Percentiles rank a stretch among this genome's conserved stretches.
Evolutionary conservation across 129 eudicot genomes (phyloP).

Genomic region (Centaurea solstitialis): DNA sequence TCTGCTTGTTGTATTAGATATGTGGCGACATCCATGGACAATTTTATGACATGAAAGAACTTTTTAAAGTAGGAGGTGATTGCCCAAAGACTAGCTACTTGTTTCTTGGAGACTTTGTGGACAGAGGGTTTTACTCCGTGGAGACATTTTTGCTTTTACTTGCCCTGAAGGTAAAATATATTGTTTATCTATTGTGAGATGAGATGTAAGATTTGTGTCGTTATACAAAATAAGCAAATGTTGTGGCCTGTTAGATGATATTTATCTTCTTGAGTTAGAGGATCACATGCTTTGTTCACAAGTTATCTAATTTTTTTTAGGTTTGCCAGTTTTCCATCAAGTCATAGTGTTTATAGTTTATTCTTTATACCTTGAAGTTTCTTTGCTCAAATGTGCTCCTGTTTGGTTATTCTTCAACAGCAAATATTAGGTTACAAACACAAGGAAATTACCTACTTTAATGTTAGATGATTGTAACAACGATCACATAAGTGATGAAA

Average conservation of each 20-base stretch:
- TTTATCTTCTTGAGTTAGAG: conserved; percentile 1
- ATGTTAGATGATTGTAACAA: no score
- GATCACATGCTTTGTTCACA: background rate
- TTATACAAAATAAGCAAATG: background rate
- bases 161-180: conserved; percentile 69
- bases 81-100: conserved; percentile 93
- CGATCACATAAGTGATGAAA: no score
- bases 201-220: background rate
- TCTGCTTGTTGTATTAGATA: conserved; percentile 44
- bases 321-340: background rate
- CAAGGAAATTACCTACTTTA: no score
- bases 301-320: background rate
- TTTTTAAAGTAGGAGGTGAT: conserved; percentile 96
- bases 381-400: background rate
- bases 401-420: no score
- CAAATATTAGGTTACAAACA: no score
- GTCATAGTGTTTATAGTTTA: background rate
- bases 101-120: conserved; percentile 98
- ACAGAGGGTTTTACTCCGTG: conserved; percentile 91
- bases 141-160: conserved; percentile 95
- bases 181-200: conserved; percentile 17
- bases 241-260: background rate
- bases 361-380: background rate
- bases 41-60: conserved; percentile 94
- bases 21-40: conserved; percentile 98